phyloP scores from a whole-genome alignment of 1,139 yeast species.

The Wickerhamomyces sp. region DNA sequence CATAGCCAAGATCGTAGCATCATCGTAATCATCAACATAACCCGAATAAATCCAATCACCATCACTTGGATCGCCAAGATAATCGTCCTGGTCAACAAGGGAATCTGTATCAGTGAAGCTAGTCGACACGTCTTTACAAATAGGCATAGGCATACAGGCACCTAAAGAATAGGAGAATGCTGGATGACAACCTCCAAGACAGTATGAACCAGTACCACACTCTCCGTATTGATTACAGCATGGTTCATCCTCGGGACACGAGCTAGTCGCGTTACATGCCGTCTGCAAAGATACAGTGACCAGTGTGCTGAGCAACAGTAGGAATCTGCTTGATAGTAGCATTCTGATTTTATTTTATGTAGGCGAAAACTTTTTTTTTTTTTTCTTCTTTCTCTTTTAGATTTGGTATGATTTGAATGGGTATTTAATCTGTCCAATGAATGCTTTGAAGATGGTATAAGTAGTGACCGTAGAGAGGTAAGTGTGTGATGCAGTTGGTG shows the following conservation, averaged over 20 bases:
- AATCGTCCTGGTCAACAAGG: constrained; percentile 30
- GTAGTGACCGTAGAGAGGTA: too few species aligned
- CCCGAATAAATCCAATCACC: constrained; percentile 78
- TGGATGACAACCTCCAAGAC: constrained; percentile 73
- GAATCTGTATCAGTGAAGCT: constrained; percentile 34
- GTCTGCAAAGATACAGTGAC: background rate
- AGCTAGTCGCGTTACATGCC: background rate
- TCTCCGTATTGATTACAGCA: constrained; percentile 81
- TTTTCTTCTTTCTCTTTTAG: too few species aligned
- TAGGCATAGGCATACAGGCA: constrained; percentile 64
- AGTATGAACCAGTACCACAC: constrained; percentile 80
- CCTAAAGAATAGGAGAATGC: constrained; percentile 39
- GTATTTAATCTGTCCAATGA: background rate
- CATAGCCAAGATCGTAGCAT: constrained; percentile 64
- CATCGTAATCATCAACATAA: constrained; percentile 43
- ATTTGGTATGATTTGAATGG: too few species aligned
- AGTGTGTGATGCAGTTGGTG: too few species aligned
- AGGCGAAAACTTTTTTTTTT: too few species aligned
- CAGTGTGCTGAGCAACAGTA: background rate
- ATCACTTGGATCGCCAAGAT: constrained; percentile 65
- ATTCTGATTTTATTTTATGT: too few species aligned
- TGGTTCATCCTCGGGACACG: constrained; percentile 67
- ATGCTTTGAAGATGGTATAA: background rate
- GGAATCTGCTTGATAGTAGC: background rate
- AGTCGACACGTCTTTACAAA: constrained; percentile 33